Evolutionary conservation across 1,284 basidiomycete species (phyloP).

Genomic region (Quambalaria eucalypti): DNA sequence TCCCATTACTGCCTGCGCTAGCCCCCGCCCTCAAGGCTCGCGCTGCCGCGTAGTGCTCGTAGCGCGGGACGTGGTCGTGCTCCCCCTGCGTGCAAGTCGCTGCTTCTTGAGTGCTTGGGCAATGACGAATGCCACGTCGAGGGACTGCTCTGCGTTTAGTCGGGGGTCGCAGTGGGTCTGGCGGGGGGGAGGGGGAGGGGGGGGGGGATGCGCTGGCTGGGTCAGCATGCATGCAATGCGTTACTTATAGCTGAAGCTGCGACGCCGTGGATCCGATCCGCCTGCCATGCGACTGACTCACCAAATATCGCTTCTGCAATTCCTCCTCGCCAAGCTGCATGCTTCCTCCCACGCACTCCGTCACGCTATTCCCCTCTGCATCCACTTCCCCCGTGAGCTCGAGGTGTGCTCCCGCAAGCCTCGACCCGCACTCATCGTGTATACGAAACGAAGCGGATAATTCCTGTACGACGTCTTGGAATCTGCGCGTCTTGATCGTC

Average conservation of each 20-base stretch:
- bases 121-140: constrained; percentile 45
- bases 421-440: constrained; percentile 62
- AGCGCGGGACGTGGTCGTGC: too few relatives aligned
- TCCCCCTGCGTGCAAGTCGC: constrained; percentile 16
- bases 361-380: constrained; percentile 82
- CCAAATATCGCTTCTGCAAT: constrained; percentile 52
- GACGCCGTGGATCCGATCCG: too few relatives aligned
- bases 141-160: constrained; percentile 55
- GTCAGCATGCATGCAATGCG: too few relatives aligned
- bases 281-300: constrained; percentile 51
- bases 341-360: constrained; percentile 55
- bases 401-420: constrained; percentile 85
- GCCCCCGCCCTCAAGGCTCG: too few relatives aligned
- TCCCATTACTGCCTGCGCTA: too few relatives aligned
- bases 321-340: constrained; percentile 55
- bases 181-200: not conserved
- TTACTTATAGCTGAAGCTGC: too few relatives aligned
- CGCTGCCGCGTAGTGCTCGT: too few relatives aligned
- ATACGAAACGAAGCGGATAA: constrained; percentile 23
- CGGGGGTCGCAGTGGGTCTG: constrained; percentile 45
- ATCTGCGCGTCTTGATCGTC: constrained; percentile 62
- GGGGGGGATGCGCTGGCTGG: too few relatives aligned
- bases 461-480: constrained; percentile 81
- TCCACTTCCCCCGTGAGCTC: constrained; percentile 94
- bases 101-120: constrained; percentile 34